Percentiles rank a stretch among this genome's conserved stretches.
Evolutionary conservation across 169 alveolate genomes (phyloP).

Genomic region (Cryptosporidium bovis): DNA sequence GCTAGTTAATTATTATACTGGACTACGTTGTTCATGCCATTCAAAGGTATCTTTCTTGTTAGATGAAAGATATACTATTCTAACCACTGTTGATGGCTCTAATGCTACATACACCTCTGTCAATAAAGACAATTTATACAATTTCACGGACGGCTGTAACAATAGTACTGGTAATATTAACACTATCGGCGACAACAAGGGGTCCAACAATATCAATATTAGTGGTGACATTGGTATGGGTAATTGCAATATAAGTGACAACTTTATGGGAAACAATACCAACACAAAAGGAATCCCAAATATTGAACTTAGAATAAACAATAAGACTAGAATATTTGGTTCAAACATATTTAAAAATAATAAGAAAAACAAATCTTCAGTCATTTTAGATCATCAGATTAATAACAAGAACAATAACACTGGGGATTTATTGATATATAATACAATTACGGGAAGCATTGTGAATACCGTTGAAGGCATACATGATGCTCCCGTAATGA

Average conservation of each 20-base stretch:
- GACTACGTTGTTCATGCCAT: conserved; percentile 44
- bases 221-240: neutral
- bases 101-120: conserved; percentile 5
- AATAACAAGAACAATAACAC: conserved; percentile 7
- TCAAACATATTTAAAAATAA: neutral
- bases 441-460: conserved; percentile 35
- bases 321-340: neutral
- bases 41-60: conserved; percentile 50
- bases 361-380: neutral
- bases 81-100: conserved; percentile 27
- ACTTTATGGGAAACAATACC: neutral
- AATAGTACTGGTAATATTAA: neutral
- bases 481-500: conserved; percentile 73
- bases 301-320: conserved; percentile 13
- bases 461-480: conserved; percentile 41
- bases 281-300: neutral
- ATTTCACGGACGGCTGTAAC: no score
- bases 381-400: conserved; percentile 41
- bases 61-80: conserved; percentile 54
- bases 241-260: neutral
- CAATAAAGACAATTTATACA: neutral
- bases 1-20: conserved; percentile 37
- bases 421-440: conserved; percentile 53
- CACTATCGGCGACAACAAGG: neutral
- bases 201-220: neutral